phyloP scores from a whole-genome alignment of 495 filamentous ascomycete genomes.

The Xanthoparmelia taractica region DNA sequence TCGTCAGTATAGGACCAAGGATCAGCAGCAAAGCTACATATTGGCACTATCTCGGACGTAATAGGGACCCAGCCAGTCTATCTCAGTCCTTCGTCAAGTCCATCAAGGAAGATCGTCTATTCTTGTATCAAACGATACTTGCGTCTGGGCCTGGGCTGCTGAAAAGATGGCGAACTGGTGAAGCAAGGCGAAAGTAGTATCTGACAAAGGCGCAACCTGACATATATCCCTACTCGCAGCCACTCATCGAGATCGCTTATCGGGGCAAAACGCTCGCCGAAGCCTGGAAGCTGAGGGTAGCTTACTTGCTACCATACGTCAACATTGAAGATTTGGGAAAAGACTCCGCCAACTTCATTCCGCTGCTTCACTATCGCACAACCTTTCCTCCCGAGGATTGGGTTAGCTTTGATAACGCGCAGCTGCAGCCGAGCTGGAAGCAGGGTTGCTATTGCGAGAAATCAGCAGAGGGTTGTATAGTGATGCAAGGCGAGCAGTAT shows the following conservation, averaged over 20 bases:
- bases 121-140: background rate
- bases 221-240: background rate
- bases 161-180: background rate
- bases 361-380: background rate
- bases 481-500: background rate
- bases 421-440: background rate
- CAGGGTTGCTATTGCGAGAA: background rate
- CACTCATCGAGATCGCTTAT: background rate
- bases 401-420: background rate
- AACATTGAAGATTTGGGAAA: background rate
- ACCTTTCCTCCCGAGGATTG: background rate
- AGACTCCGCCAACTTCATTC: background rate
- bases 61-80: background rate
- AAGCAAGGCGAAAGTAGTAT: background rate
- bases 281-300: background rate
- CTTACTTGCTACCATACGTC: background rate
- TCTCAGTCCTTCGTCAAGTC: background rate
- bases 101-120: background rate
- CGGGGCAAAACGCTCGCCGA: background rate
- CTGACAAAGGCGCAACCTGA: background rate
- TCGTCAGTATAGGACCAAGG: background rate
- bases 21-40: background rate
- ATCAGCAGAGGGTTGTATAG: background rate
- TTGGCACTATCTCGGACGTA: background rate
- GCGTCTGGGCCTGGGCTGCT: background rate